A percentile compares a stretch with the other conserved stretches of the same genome.
These are phyloP conservation scores for Citrus glauca DNA, from an alignment of 345 rosid species.

Conservation along the genomic window DNA sequence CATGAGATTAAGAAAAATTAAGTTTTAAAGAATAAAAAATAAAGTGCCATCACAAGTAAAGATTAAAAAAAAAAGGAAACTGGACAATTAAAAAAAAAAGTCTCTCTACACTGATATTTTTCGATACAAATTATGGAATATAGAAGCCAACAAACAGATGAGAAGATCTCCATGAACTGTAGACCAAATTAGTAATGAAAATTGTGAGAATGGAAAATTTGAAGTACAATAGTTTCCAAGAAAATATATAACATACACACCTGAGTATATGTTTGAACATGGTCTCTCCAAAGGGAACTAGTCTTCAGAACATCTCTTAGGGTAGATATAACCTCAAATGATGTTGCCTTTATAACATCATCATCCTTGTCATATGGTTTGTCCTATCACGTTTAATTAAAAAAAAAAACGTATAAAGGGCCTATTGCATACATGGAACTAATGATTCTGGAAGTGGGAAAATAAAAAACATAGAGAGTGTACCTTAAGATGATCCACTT, in stretches of 20 bases:
- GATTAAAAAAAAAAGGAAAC: background rate
- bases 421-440: background rate
- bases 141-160: background rate
- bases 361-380: constrained; percentile 87
- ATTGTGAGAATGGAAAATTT: background rate
- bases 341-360: constrained; percentile 90
- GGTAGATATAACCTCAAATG: constrained; percentile 95
- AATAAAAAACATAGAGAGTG: background rate
- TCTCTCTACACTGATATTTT: background rate
- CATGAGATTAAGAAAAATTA: background rate
- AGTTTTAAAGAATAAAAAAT: background rate
- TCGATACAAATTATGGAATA: background rate
- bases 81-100: background rate
- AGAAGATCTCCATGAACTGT: background rate
- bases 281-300: constrained; percentile 95
- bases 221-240: background rate
- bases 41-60: background rate
- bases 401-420: background rate
- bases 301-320: constrained; percentile 85
- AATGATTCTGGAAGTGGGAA: background rate
- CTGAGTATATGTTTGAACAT: constrained; percentile 88
- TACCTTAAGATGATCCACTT: constrained; percentile 96
- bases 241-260: constrained; percentile 32
- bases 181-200: background rate
- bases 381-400: constrained; percentile 44